These are phyloP conservation scores for Zygotorulaspora danielsina DNA, from an alignment of 805 yeast species.

Conservation along the genomic window DNA sequence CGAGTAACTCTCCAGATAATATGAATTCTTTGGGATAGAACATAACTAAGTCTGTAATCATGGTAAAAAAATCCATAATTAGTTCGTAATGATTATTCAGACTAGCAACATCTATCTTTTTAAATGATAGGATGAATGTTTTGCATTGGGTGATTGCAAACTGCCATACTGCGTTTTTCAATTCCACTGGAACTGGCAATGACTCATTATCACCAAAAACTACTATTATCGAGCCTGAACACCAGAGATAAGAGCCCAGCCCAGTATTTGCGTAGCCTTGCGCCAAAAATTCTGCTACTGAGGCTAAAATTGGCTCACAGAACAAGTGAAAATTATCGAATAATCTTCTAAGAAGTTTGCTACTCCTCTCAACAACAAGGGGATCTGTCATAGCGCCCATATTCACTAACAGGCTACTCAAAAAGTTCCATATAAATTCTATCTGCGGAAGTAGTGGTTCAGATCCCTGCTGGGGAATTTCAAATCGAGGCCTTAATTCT, in stretches of 20 bases:
- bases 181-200: conserved; percentile 34
- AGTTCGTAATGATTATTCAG: conserved; percentile 46
- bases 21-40: conserved; percentile 47
- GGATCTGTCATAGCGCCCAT: conserved; percentile 24
- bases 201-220: conserved; percentile 59
- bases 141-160: conserved; percentile 66
- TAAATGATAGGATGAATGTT: conserved; percentile 49
- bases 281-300: conserved; percentile 61
- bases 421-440: conserved; percentile 26
- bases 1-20: conserved; percentile 40
- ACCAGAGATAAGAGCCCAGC: conserved; percentile 85
- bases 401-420: conserved; percentile 24
- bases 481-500: conserved; percentile 30
- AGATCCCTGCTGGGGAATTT: conserved; percentile 29
- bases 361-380: conserved; percentile 58
- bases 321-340: conserved; percentile 45
- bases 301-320: conserved; percentile 50
- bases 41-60: conserved; percentile 73
- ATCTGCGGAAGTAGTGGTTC: conserved; percentile 32
- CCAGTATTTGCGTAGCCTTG: conserved; percentile 65
- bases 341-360: conserved; percentile 62
- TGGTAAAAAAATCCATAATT: conserved; percentile 80
- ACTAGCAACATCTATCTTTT: conserved; percentile 17
- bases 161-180: conserved; percentile 62
- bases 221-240: conserved; percentile 73